phyloP scores from a whole-genome alignment of 345 rosid genomes.

The Rhodamnia argentea region DNA sequence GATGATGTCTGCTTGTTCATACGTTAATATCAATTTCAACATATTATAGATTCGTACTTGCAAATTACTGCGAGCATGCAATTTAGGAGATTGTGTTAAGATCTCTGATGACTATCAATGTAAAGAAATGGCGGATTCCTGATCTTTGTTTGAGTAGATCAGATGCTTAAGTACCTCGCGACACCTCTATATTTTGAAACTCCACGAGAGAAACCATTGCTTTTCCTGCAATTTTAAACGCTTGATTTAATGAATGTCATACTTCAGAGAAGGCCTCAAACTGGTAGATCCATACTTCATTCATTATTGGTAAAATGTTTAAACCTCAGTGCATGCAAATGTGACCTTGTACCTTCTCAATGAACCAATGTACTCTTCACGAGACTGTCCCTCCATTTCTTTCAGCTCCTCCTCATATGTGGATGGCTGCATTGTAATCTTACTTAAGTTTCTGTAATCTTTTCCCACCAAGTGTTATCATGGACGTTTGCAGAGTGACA shows the following conservation, averaged over 20 bases:
- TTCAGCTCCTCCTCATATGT: constrained; percentile 51
- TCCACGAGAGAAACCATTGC: constrained; percentile 95
- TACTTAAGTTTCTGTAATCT: background rate
- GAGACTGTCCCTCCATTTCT: constrained; percentile 74
- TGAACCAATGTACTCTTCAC: constrained; percentile 85
- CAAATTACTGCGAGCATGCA: background rate
- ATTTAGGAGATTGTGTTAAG: background rate
- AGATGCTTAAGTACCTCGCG: constrained; percentile 39
- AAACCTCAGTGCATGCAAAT: background rate
- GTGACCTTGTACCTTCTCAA: constrained; percentile 49
- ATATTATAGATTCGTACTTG: background rate
- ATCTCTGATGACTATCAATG: background rate
- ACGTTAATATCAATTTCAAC: background rate
- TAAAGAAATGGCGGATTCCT: background rate
- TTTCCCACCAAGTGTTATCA: background rate
- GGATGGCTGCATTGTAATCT: constrained; percentile 22
- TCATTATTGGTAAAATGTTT: background rate
- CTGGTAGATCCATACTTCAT: background rate
- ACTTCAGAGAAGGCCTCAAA: background rate
- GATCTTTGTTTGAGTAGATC: background rate
- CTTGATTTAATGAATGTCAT: background rate
- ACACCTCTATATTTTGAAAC: constrained; percentile 96
- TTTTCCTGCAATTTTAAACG: constrained; percentile 39
- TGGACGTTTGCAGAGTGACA: background rate
- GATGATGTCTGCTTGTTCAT: constrained; percentile 39